phyloP scores from a whole-genome alignment of 345 rosid genomes.

The Hibiscus trionum region DNA sequence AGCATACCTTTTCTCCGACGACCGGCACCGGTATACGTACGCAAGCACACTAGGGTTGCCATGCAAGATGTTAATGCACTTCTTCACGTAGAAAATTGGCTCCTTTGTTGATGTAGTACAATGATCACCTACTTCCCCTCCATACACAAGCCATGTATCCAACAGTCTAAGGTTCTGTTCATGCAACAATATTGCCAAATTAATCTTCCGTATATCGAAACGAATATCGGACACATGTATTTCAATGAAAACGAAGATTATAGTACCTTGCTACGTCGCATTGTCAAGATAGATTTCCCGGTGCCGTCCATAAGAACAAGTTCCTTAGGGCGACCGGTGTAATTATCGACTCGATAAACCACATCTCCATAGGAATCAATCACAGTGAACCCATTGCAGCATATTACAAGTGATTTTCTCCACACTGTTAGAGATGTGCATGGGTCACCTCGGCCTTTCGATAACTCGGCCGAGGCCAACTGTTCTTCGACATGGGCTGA shows the following conservation, averaged over 20 bases:
- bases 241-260: background rate
- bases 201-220: background rate
- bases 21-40: conserved; percentile 23
- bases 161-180: conserved; percentile 34
- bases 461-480: background rate
- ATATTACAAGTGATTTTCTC: conserved; percentile 73
- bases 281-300: conserved; percentile 54
- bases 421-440: conserved; percentile 61
- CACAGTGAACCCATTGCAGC: conserved; percentile 74
- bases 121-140: conserved; percentile 31
- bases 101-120: conserved; percentile 15
- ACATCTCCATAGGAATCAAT: conserved; percentile 62
- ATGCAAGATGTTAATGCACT: conserved; percentile 31
- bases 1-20: conserved; percentile 21
- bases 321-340: conserved; percentile 40
- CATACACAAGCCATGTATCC: conserved; percentile 52
- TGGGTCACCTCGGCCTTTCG: conserved; percentile 9
- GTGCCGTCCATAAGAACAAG: conserved; percentile 67
- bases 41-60: conserved; percentile 33
- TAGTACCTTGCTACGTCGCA: conserved; percentile 62
- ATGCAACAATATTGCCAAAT: background rate
- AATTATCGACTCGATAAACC: conserved; percentile 71
- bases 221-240: too few species aligned
- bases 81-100: conserved; percentile 49
- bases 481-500: conserved; percentile 42